Conservation (phyloP, 768 basidiomycete genomes). For the Fomitopsis serialis region DNA sequence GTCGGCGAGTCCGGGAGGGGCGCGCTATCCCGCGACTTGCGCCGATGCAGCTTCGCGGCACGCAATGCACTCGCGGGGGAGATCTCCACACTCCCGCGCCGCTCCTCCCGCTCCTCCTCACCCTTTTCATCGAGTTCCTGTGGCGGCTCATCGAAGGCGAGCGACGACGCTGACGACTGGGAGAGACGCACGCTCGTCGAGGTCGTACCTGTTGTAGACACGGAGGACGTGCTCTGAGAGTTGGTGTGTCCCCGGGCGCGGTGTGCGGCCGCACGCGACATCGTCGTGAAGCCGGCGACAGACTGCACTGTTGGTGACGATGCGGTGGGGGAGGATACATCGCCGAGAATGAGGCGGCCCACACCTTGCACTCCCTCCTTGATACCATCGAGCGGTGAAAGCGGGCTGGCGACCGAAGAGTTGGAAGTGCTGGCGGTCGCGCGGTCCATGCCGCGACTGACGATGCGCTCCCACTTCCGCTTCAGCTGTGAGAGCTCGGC, state of each 20-base stretch:
- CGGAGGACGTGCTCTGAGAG: conserved; percentile 28
- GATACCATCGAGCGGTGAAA: conserved; percentile 45
- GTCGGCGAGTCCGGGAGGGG: conserved; percentile 3
- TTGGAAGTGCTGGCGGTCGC: conserved; percentile 16
- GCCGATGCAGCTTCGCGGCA: conserved; percentile 20
- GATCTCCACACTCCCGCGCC: conserved; percentile 14
- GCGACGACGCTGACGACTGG: conserved; percentile 41
- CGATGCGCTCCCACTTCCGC: conserved; percentile 79
- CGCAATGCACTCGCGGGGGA: conserved; percentile 12
- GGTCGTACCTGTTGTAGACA: conserved; percentile 22
- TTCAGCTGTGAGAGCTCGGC: conserved; percentile 70
- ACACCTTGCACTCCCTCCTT: conserved; percentile 61
- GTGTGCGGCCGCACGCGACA: conserved; percentile 9
- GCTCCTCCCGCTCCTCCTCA: conserved; percentile 30
- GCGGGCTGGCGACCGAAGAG: background rate
- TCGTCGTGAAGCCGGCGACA: conserved; percentile 7
- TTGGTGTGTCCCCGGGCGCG: conserved; percentile 11
- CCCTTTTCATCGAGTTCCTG: conserved; percentile 14
- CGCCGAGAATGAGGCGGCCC: conserved; percentile 41
- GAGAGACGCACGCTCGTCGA: conserved; percentile 35
- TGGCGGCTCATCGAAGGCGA: conserved; percentile 29
- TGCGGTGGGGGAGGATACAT: conserved; percentile 23
- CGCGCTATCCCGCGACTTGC: conserved; percentile 22
- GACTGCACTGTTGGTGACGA: conserved; percentile 11
- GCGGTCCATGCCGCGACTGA: conserved; percentile 54